Base-by-base conservation (phyloP, 2,329 filamentous ascomycete genomes). In the Elsinoe ampelina region DNA sequence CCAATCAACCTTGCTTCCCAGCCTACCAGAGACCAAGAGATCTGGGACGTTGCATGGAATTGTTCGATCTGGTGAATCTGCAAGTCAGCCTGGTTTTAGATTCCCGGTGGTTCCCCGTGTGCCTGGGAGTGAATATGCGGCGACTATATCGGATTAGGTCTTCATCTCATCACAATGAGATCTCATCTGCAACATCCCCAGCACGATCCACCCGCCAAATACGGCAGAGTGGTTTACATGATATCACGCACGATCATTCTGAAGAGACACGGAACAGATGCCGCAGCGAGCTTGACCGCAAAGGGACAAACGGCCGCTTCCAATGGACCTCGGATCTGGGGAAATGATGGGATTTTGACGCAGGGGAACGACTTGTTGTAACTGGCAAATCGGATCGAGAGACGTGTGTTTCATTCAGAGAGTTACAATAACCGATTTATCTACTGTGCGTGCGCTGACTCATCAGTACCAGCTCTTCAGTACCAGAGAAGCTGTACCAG, bases 81-180 rank as follows among this genome's bases (percentile, higher is more conserved):
- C 8, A 45, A 45, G 20, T 22, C n/a, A 45, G 41, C 26, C 41
- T 26, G 20, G 41, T 45, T 22, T 45, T 17, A 22, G 12, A 13
- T 45, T 45, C 41, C 41, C 41, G 20, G 41, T 45, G 12, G 41
- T 22, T 45, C 41, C 41, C 41, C 41, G 41, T 22, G 41, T 45
- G 12, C 17, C n/a, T 17, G n/a, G 41, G 12, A 20, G 5, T 11
- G n/a, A 22, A 30, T 45, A 45, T 45, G 41, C 41, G 26, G 26
- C 19, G 19, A 45, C 41, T 45, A 45, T 45, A 45, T 22, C 41
- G 20, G 19, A 45, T 45, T 22, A 22, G 41, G 41, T 8, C 7
- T 26, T 45, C 41, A 45, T 45, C 41, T 45, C 41, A 45, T 45
- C 41, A 45, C 41, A 12, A 45, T 45, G 41, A 26, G 41, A 45